Conservation (phyloP, 495 filamentous ascomycete genomes). For the Alectoria sarmentosa region DNA sequence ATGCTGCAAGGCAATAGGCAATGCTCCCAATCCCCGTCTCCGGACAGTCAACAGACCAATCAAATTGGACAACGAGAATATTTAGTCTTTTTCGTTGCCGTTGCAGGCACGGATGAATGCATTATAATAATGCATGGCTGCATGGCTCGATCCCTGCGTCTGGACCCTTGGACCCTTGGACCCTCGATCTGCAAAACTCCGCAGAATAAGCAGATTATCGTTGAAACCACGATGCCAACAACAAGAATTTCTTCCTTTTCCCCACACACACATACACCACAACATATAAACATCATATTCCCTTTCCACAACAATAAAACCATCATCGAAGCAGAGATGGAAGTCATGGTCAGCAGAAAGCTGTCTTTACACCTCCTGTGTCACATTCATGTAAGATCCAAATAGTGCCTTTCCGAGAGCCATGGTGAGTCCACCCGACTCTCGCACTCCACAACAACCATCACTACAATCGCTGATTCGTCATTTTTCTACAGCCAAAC, state of each 20-base stretch:
- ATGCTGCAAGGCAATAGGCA: too few relatives aligned
- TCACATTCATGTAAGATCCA: neutral
- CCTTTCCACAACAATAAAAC: too few relatives aligned
- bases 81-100: too few relatives aligned
- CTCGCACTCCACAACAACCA: neutral
- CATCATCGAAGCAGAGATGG: neutral
- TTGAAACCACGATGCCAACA: too few relatives aligned
- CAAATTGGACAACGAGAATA: too few relatives aligned
- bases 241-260: too few relatives aligned
- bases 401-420: neutral
- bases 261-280: too few relatives aligned
- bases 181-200: too few relatives aligned
- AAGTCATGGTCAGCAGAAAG: neutral
- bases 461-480: neutral
- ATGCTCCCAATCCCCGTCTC: too few relatives aligned
- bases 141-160: neutral
- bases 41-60: too few relatives aligned
- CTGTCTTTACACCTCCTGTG: neutral
- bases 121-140: neutral
- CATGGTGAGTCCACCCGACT: neutral
- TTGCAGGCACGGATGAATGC: neutral
- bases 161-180: neutral
- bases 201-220: too few relatives aligned
- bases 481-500: neutral
- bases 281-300: too few relatives aligned